phyloP scores from a whole-genome alignment of 257 asterid genomes.

The Lithospermum erythrorhizon region DNA sequence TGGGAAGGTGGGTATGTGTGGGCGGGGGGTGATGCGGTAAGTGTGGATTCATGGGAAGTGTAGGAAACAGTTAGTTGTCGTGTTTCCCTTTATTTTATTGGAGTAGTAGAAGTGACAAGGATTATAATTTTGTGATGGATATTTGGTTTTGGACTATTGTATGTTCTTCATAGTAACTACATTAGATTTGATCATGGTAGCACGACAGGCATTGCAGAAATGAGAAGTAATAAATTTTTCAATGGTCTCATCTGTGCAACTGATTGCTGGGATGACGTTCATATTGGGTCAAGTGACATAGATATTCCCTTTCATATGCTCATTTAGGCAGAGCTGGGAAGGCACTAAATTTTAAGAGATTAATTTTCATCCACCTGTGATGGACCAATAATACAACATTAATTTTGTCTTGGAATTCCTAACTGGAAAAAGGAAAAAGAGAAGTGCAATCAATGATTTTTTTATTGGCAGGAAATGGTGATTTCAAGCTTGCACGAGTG shows the following conservation, averaged over 20 bases:
- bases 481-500: constrained; percentile 72
- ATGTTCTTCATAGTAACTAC: background rate
- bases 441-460: constrained; percentile 11
- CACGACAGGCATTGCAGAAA: background rate
- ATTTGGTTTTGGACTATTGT: background rate
- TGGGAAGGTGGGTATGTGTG: too few species aligned
- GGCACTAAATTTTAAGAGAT: too few species aligned
- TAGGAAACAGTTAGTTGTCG: background rate
- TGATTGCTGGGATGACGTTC: too few species aligned
- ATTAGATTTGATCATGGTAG: background rate
- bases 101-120: background rate
- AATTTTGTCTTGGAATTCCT: background rate
- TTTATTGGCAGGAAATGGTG: constrained; percentile 41
- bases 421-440: background rate
- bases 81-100: background rate
- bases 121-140: background rate
- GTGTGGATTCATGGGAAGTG: background rate
- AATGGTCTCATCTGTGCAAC: too few species aligned
- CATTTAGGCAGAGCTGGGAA: too few species aligned
- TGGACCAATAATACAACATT: background rate
- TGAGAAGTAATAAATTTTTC: background rate
- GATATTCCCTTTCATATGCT: too few species aligned
- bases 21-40: too few species aligned
- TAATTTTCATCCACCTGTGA: too few species aligned
- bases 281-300: too few species aligned